Base-by-base conservation (phyloP, 2,329 filamentous ascomycete genomes). In the Penicillium sp. region DNA sequence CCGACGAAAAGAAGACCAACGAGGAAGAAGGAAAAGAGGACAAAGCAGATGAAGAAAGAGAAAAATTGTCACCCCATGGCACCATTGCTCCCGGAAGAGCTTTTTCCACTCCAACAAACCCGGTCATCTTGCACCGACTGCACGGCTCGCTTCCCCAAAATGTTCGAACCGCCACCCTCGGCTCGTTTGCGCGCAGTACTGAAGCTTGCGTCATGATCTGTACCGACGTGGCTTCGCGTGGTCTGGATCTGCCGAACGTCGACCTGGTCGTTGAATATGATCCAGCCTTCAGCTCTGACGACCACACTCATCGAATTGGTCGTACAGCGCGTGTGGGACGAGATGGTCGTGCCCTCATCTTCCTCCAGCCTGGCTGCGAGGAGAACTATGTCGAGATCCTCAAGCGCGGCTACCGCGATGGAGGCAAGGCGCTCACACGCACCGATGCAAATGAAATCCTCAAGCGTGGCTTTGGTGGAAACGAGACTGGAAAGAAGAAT, bases 261-360 rank as follows among this genome's bases (percentile, higher is more conserved):
- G 94, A 99, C 70, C 81, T 97, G 18, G 91, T 99, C 46, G 84
- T 99, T 53, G 94, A 99, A 72, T 97, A 96, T 70, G 94, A 99
- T 69, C 92, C 94, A 0, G 90, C 94, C 2, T 97, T 97, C 74
- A 91, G 89, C 69, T 86, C 91, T 23, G 89, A 92, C 57, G 94
- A 99, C 71, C 94, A 99, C 71, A 82, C 97, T 7, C 94, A 99
- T 76, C 88, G 94, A 52, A 90, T 97, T 51, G 94, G 94, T 51
- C 89, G 94, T 71, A 99, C 94, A 10, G 94, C 94, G 3, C 90
- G 94, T 79, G 90, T 95, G 1, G 94, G 94, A 14, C 88, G 90
- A 6, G 84, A 93, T 10, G 94, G 94, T 27, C 87, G 92, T 52
- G 91, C 94, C 0, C 81, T 90, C 10, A 85, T 97, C 23, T 97